Evolutionary conservation across 2,329 filamentous ascomycete species (phyloP).

Genomic region (Phaeoacremonium minimum): DNA sequence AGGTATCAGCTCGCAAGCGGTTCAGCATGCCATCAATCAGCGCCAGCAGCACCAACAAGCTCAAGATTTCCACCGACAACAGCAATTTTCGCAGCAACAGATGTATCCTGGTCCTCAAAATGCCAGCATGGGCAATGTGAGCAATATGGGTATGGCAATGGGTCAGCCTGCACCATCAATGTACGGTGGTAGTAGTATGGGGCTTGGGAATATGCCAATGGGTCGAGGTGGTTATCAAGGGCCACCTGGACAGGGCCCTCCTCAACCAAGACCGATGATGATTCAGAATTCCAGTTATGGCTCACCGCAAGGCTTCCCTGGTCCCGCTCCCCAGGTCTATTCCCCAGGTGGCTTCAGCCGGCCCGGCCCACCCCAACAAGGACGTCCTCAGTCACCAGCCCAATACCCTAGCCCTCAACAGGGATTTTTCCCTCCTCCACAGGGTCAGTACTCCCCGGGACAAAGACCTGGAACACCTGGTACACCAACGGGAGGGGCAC

Average conservation of each 20-base stretch:
- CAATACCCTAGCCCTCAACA: conserved; percentile 7
- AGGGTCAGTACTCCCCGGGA: conserved; percentile 19
- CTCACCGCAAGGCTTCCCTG: conserved; percentile 4
- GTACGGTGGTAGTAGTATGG: conserved; percentile 14
- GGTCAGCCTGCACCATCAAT: conserved; percentile 19
- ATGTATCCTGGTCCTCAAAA: conserved; percentile 22
- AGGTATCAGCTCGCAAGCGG: conserved; percentile 63
- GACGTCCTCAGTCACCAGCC: conserved; percentile 13
- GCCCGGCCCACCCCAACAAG: conserved; percentile 1
- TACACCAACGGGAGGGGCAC: conserved; percentile 5
- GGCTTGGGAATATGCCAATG: conserved; percentile 10
- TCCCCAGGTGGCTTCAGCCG: neutral
- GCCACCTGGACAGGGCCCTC: neutral
- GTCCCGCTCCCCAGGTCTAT: conserved; percentile 4
- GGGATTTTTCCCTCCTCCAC: conserved; percentile 14
- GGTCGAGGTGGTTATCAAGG: conserved; percentile 12
- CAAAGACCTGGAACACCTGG: conserved; percentile 8
- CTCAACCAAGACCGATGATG: conserved; percentile 5
- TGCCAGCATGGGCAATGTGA: conserved; percentile 22
- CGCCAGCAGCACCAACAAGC: conserved; percentile 42
- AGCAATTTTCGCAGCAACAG: conserved; percentile 25
- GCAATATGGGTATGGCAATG: conserved; percentile 18
- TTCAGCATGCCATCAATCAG: conserved; percentile 69
- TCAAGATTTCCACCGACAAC: conserved; percentile 26
- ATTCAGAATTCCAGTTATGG: conserved; percentile 7